Percentiles rank a stretch among this genome's conserved stretches.
Conservation (phyloP, 805 yeast genomes). For the Candida xiaguanensis region DNA sequence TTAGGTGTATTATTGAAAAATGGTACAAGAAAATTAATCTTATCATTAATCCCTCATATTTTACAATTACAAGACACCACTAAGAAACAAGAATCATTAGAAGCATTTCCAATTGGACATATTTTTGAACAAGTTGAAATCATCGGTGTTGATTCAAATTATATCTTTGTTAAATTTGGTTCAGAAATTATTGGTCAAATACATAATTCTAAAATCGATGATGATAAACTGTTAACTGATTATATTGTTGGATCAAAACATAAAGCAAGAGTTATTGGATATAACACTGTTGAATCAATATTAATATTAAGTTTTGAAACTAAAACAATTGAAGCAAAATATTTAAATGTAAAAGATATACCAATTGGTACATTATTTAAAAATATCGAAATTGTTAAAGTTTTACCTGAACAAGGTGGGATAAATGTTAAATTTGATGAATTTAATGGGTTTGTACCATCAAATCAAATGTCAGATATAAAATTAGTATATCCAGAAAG, state of each 20-base stretch:
- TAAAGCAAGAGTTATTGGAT: constrained; percentile 74
- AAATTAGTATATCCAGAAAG: constrained; percentile 86
- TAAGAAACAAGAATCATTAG: constrained; percentile 30
- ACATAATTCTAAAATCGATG: constrained; percentile 68
- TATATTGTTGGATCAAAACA: constrained; percentile 65
- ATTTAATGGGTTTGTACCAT: constrained; percentile 72
- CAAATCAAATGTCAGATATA: constrained; percentile 77
- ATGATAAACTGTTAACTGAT: constrained; percentile 40
- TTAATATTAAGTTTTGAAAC: constrained; percentile 70
- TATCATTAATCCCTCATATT: constrained; percentile 62
- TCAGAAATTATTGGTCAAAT: constrained; percentile 61
- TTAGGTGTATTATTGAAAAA: constrained; percentile 48
- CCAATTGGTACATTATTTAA: constrained; percentile 66
- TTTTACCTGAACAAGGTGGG: constrained; percentile 58
- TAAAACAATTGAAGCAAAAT: constrained; percentile 58
- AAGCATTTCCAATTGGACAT: constrained; percentile 79
- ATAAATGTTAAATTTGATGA: constrained; percentile 61
- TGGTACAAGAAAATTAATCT: constrained; percentile 54
- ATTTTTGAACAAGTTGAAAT: constrained; percentile 56
- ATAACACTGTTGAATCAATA: constrained; percentile 59
- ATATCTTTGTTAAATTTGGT: constrained; percentile 56
- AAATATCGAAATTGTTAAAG: constrained; percentile 50
- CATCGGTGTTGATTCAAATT: constrained; percentile 55
- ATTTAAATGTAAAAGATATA: constrained; percentile 65
- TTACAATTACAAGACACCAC: constrained; percentile 26